A percentile compares a stretch with the other conserved stretches of the same genome.
Conservation (phyloP, 2,329 filamentous ascomycete species). For the Colletotrichum cereale region DNA sequence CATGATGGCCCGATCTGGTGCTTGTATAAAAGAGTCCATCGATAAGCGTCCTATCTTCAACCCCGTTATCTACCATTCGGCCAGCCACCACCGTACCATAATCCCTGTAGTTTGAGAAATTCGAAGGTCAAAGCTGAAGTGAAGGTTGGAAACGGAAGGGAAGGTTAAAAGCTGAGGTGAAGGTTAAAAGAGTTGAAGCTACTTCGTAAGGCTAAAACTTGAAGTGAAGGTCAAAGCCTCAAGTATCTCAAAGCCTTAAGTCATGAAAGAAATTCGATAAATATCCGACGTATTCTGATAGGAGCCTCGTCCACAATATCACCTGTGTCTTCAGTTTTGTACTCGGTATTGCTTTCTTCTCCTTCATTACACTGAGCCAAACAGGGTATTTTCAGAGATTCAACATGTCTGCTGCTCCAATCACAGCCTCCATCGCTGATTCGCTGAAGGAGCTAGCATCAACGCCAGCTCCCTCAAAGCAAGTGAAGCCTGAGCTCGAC, state of each 20-base stretch:
- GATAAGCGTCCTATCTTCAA: not conserved
- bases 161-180: not conserved
- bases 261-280: not conserved
- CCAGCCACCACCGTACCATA: no score
- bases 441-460: not conserved
- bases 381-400: not conserved
- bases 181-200: conserved; percentile 7
- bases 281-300: not conserved
- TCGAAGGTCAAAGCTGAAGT: conserved; percentile 3
- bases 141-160: not conserved
- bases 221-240: not conserved
- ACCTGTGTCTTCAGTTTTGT: no score
- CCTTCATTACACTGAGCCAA: not conserved
- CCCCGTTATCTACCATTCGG: not conserved
- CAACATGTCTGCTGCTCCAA: not conserved
- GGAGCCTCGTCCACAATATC: no score
- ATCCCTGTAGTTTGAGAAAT: not conserved
- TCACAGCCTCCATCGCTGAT: not conserved
- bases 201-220: no score
- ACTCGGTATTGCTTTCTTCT: not conserved
- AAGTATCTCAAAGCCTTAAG: not conserved
- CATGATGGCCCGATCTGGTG: not conserved
- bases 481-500: not conserved
- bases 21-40: not conserved
- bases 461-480: not conserved